Conservation (phyloP, 768 basidiomycete genomes). For the Crucibulum laeve region DNA sequence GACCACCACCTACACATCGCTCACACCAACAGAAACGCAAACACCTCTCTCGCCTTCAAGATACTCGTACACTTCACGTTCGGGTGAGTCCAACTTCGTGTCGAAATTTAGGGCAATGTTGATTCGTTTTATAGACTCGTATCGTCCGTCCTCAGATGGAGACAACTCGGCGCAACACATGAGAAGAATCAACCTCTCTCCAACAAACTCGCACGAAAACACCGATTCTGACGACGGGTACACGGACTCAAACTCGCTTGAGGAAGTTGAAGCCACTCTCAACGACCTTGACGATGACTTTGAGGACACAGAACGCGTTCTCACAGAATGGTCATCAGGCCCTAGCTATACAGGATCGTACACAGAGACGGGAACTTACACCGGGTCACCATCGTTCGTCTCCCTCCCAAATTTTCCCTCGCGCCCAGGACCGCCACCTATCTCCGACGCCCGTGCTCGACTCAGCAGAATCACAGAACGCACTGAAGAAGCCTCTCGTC, state of each 20-base stretch:
- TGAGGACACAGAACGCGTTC: slow-evolving; percentile 58
- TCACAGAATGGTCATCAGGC: slow-evolving; percentile 61
- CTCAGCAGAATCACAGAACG: slow-evolving; percentile 78
- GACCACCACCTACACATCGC: slow-evolving; percentile 51
- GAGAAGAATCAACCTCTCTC: slow-evolving; percentile 54
- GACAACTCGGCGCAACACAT: slow-evolving; percentile 42
- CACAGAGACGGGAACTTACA: slow-evolving; percentile 36
- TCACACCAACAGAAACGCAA: slow-evolving; percentile 44
- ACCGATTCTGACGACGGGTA: slow-evolving; percentile 34
- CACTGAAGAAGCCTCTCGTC: slow-evolving; percentile 65
- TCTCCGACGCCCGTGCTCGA: slow-evolving; percentile 33
- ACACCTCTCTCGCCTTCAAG: slow-evolving; percentile 54
- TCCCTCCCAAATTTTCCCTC: slow-evolving; percentile 35
- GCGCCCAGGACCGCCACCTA: slow-evolving; percentile 29
- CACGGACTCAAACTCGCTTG: slow-evolving; percentile 54
- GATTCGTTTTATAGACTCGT: slow-evolving; percentile 30
- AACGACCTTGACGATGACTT: slow-evolving; percentile 65
- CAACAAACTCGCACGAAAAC: slow-evolving; percentile 32
- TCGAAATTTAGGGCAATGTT: slow-evolving; percentile 1
- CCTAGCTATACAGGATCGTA: slow-evolving; percentile 37
- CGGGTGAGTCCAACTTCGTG: slow-evolving; percentile 34
- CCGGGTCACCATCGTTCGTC: slow-evolving; percentile 42
- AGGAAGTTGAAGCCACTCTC: slow-evolving; percentile 70
- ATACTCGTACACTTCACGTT: slow-evolving; percentile 51
- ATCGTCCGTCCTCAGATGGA: slow-evolving; percentile 43